Evolutionary conservation across 176 grass and related monocot species (phyloP).

Genomic region (Poa pratensis): DNA sequence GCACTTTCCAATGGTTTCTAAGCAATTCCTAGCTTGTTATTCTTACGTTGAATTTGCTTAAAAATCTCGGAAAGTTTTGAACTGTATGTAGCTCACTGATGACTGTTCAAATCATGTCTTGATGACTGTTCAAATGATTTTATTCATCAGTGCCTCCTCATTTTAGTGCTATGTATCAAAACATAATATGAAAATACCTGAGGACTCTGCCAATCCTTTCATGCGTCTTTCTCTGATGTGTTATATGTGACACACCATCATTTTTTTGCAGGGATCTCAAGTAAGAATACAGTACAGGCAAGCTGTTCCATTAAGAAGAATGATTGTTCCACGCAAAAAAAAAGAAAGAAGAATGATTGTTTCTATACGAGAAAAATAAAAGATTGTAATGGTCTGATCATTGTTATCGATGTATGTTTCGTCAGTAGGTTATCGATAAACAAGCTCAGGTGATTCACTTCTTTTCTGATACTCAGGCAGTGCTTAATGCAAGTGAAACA

Average conservation of each 20-base stretch:
- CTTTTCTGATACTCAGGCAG: neutral
- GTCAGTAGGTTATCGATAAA: neutral
- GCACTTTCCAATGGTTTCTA: neutral
- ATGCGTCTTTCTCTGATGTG: neutral
- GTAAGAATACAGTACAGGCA: neutral
- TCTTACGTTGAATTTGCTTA: neutral
- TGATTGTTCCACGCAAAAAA: too few relatives aligned
- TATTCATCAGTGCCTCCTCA: neutral
- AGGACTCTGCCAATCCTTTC: neutral
- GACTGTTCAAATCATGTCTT: conserved; percentile 1
- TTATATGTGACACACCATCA: neutral
- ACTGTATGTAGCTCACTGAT: neutral
- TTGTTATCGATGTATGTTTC: neutral
- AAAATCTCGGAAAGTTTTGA: neutral
- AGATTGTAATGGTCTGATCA: neutral
- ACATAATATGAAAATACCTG: neutral
- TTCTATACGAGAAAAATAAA: neutral
- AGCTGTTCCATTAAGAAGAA: neutral
- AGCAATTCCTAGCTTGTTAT: conserved; percentile 4
- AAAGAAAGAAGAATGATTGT: too few relatives aligned
- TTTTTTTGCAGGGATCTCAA: neutral
- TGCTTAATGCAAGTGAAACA: neutral
- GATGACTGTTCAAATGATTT: neutral
- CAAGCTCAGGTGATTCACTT: neutral
- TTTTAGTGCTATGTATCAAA: neutral